Conservation (phyloP, 139 green algal genomes). For the Coelastrella sp. region DNA sequence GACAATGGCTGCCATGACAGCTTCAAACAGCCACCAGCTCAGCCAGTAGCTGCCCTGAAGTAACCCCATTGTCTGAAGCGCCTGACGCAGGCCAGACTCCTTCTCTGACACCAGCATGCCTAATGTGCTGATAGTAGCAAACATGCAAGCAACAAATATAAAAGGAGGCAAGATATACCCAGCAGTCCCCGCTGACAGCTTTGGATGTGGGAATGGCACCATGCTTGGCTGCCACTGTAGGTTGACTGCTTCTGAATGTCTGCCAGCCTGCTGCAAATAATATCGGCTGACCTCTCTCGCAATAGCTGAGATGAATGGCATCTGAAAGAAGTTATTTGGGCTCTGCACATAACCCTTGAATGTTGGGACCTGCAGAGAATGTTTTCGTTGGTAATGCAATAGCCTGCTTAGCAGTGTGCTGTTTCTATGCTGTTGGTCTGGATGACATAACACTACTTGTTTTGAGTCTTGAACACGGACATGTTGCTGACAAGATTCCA, state of each 20-base stretch:
- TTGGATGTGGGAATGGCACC: conserved; percentile 86
- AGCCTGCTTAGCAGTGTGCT: too few relatives aligned
- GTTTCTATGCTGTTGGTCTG: too few relatives aligned
- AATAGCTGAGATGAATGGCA: conserved; percentile 85
- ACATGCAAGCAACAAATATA: conserved; percentile 95
- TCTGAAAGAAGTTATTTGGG: conserved; percentile 64
- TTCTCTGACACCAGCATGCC: conserved; percentile 77
- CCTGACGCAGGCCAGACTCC: conserved; percentile 82
- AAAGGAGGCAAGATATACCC: conserved; percentile 84
- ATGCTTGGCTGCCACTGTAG: conserved; percentile 65
- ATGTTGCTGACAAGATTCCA: too few relatives aligned
- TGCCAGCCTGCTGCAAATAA: conserved; percentile 41
- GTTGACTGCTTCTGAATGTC: conserved; percentile 54
- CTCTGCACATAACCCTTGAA: conserved; percentile 82
- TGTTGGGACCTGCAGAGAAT: conserved; percentile 64
- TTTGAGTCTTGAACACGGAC: too few relatives aligned
- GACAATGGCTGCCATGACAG: conserved; percentile 63
- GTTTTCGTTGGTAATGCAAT: too few relatives aligned
- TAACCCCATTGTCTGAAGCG: conserved; percentile 92
- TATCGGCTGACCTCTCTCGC: conserved; percentile 80
- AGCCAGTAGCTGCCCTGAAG: conserved; percentile 88
- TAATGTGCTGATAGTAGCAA: conserved; percentile 83
- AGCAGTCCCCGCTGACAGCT: conserved; percentile 74
- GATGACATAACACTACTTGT: too few relatives aligned
- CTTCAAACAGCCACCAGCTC: conserved; percentile 79